Conservation (phyloP, 2,329 filamentous ascomycete genomes). For the Botrytis deweyae region DNA sequence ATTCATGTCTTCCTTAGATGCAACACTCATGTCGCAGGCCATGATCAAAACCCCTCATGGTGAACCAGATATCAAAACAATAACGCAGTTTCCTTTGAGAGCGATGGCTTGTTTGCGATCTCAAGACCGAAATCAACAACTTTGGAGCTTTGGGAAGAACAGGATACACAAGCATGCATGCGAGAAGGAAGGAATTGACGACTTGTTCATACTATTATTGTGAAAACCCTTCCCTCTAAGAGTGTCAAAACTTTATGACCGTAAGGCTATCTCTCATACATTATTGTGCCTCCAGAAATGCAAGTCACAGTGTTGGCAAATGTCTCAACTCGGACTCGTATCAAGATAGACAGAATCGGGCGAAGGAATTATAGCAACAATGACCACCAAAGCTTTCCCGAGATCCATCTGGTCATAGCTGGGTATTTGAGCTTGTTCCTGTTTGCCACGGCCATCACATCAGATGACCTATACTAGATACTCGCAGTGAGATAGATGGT, state of each 20-base stretch:
- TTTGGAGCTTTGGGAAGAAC: not conserved
- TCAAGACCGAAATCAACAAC: not conserved
- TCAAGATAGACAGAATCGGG: not conserved
- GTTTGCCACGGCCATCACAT: not conserved
- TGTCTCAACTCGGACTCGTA: not conserved
- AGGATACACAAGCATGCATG: not conserved
- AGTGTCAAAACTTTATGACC: not conserved
- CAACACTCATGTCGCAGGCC: not conserved
- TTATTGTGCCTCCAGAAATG: not conserved
- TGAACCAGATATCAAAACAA: not conserved
- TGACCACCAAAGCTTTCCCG: not conserved
- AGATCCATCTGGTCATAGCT: not conserved
- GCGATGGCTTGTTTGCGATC: not conserved
- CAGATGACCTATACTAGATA: not conserved
- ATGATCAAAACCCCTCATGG: not conserved
- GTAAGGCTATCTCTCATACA: not conserved
- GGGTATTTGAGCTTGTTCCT: not conserved
- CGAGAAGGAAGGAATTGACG: not conserved
- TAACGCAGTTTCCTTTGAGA: not conserved
- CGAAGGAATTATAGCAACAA: not conserved
- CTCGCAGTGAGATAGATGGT: not conserved
- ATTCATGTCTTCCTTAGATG: not conserved
- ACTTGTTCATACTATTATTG: not conserved
- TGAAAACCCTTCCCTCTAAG: not conserved
- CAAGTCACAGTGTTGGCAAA: not conserved